A percentile compares a stretch with the other conserved stretches of the same genome.
Conservation (phyloP, 257 asterid species). For the Nicotiana paniculata region DNA sequence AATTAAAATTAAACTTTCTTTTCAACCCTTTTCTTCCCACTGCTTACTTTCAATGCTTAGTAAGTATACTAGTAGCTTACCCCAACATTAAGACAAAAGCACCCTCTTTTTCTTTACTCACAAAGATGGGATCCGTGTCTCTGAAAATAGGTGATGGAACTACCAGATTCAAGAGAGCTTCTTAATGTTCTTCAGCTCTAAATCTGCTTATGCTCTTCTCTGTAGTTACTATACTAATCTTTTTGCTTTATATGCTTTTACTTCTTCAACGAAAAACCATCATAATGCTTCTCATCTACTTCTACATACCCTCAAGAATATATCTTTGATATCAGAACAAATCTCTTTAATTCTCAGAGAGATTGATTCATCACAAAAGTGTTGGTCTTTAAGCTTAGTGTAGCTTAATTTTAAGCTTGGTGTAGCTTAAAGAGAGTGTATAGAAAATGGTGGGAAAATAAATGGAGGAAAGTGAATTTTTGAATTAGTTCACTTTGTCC, state of each 20-base stretch:
- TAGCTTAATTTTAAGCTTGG: not conserved
- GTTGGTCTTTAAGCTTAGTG: no score
- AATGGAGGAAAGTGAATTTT: no score
- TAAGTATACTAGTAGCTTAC: not conserved
- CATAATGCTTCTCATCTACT: constrained; percentile 1
- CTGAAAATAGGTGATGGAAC: constrained; percentile 92
- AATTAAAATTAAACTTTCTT: not conserved
- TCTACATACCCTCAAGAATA: constrained; percentile 14
- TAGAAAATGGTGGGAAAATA: no score
- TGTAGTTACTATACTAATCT: constrained; percentile 74
- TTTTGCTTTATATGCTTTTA: constrained; percentile 88
- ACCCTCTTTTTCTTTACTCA: not conserved
- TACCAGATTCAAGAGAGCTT: constrained; percentile 84
- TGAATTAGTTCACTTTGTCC: no score
- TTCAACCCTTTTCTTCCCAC: not conserved
- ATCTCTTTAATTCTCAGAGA: constrained; percentile 18
- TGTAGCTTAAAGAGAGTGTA: no score
- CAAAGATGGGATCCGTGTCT: constrained; percentile 84
- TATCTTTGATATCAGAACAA: constrained; percentile 19
- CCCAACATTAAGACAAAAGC: not conserved
- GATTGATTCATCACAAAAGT: constrained; percentile 17
- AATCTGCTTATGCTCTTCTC: constrained; percentile 83
- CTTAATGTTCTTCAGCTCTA: constrained; percentile 73
- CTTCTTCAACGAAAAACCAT: constrained; percentile 34
- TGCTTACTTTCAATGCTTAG: constrained; percentile 16